These are phyloP conservation scores for Lepidium africanum DNA, from an alignment of 345 rosid species.

Conservation along the genomic window DNA sequence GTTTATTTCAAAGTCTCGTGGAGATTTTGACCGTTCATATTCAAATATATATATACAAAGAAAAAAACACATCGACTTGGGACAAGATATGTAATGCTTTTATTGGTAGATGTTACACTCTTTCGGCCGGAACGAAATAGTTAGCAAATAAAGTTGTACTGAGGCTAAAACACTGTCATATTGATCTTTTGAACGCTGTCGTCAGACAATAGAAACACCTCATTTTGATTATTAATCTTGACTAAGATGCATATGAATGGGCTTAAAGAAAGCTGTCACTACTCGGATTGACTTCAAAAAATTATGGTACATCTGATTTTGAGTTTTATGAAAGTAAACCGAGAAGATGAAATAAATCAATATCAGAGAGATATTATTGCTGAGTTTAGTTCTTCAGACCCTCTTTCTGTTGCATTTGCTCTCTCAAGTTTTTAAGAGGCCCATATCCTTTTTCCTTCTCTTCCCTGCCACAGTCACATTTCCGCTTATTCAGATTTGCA, in stretches of 20 bases:
- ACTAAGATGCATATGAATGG: not conserved
- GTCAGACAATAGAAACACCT: too few species aligned
- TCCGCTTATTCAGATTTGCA: constrained; percentile 54
- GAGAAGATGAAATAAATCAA: not conserved
- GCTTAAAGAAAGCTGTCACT: not conserved
- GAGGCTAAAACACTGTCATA: not conserved
- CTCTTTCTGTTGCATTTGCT: constrained; percentile 50
- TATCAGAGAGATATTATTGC: not conserved
- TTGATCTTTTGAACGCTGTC: not conserved
- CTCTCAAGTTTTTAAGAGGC: constrained; percentile 58
- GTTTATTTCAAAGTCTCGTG: not conserved
- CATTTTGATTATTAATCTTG: not conserved
- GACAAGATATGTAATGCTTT: not conserved
- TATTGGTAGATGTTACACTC: not conserved
- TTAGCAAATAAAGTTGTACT: not conserved
- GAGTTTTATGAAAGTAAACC: not conserved
- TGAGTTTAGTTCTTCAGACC: constrained; percentile 11
- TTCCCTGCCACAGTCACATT: constrained; percentile 51
- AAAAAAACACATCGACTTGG: not conserved
- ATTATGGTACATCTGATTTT: not conserved
- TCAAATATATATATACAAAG: not conserved
- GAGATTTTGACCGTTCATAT: not conserved
- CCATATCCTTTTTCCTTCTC: constrained; percentile 43
- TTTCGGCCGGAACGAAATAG: not conserved
- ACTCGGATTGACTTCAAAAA: not conserved